phyloP scores from a whole-genome alignment of 306 rosid genomes.

The Cicer pinnatifidum region DNA sequence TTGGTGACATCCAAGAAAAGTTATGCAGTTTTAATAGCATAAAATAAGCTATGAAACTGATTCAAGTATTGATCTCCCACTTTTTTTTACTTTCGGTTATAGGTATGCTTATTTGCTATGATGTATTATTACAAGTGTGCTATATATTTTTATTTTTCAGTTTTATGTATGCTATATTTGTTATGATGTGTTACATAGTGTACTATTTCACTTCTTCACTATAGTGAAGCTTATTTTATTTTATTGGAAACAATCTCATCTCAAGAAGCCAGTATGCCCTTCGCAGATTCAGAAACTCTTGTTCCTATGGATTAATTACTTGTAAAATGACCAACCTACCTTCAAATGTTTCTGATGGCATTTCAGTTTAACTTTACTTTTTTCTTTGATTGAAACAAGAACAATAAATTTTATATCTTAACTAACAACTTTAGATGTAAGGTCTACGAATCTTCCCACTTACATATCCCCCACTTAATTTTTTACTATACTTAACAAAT shows the following conservation, averaged over 20 bases:
- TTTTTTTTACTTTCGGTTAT: neutral
- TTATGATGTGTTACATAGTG: neutral
- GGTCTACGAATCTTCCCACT: neutral
- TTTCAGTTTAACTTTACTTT: neutral
- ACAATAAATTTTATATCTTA: too few species aligned
- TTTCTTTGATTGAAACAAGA: neutral
- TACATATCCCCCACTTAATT: neutral
- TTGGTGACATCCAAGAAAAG: slow-evolving; percentile 5
- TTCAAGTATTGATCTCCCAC: neutral
- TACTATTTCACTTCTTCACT: neutral
- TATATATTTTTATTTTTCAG: neutral
- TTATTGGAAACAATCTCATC: neutral
- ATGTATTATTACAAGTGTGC: neutral
- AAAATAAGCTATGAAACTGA: neutral
- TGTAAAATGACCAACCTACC: too few species aligned
- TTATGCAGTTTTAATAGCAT: neutral
- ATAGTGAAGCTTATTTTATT: neutral
- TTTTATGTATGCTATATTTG: neutral
- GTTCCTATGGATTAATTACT: too few species aligned
- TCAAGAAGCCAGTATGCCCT: neutral
- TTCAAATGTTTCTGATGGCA: neutral
- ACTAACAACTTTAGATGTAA: neutral
- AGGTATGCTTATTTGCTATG: neutral
- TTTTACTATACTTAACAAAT: neutral
- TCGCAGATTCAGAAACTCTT: too few species aligned